Base-by-base conservation (phyloP, 2,329 filamentous ascomycete species). In the Apiospora pterosperma region DNA sequence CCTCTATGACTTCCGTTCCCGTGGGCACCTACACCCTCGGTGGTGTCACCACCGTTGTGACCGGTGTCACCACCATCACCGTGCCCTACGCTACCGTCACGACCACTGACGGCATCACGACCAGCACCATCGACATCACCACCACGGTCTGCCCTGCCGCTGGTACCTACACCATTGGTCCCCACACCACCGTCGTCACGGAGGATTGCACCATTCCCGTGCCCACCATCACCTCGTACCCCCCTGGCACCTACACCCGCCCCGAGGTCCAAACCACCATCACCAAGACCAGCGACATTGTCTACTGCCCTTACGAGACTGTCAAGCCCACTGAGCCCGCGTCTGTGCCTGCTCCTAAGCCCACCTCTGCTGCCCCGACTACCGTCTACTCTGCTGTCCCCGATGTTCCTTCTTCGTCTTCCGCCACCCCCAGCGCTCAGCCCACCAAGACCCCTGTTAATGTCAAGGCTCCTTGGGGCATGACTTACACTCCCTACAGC, bases 401-500 rank as follows among this genome's bases (percentile, higher is more conserved):
- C 62, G 71, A 69, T 41, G 68, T 69, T 63, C 67, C 71, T 52
- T 67, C 70, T 48, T 25, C n/a, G 38, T 36, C 65, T 14, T 41
- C 62, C 12, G 23, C 55, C 55, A 28, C 55, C 16, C 67, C 67
- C 42, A 34, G 64, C 6, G 69, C 62, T 31, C 65, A 70, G 16
- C 64, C 69, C 66, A 67, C 70, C 67, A 67, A 74, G 65, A 73
- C 76, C 68, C 66, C 69, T 66, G 80, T 81, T 71, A 70, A 73
- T 72, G 41, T 65, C 55, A 63, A 68, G 28, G 82, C 80, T 62
- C 85, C 89, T 75, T 92, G 87, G 83, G 91, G 86, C 77, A 90
- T 95, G 75, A 92, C 91, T 74, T 96, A 93, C 85, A 92, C 91
- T 48, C 91, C 91, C 61, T 96, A 92, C 82, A 82, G 81, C 67